These are phyloP conservation scores for Ulmus americana DNA, from an alignment of 331 rosid species.

Conservation along the genomic window DNA sequence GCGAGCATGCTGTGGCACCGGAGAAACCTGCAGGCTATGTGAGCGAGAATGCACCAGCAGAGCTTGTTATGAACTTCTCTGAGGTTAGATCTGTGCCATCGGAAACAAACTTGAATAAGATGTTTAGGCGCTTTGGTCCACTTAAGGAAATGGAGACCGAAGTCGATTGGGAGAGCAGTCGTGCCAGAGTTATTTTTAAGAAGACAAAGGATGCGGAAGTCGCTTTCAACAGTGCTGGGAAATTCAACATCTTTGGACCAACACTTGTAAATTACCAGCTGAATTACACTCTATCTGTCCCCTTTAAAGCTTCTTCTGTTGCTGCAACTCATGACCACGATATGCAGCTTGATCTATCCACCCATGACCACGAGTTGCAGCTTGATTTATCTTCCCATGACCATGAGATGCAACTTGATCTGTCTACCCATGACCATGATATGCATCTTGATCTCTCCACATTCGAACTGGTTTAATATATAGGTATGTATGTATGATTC, in stretches of 20 bases:
- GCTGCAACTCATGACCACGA: slow-evolving; percentile 65
- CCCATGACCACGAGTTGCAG: slow-evolving; percentile 72
- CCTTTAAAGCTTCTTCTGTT: slow-evolving; percentile 52
- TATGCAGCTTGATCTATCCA: slow-evolving; percentile 64
- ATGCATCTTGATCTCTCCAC: slow-evolving; percentile 76
- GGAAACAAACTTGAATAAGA: slow-evolving; percentile 63
- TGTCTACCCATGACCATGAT: slow-evolving; percentile 68
- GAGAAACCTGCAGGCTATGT: slow-evolving; percentile 65
- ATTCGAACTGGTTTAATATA: slow-evolving; percentile 37
- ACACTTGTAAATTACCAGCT: slow-evolving; percentile 75
- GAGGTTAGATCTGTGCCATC: slow-evolving; percentile 77
- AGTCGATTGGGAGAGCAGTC: slow-evolving; percentile 76
- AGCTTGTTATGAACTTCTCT: slow-evolving; percentile 81
- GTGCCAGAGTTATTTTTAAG: slow-evolving; percentile 90
- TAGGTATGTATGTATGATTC: slow-evolving; percentile 19
- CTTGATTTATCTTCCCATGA: slow-evolving; percentile 64
- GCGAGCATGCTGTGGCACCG: slow-evolving; percentile 28
- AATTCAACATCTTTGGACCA: slow-evolving; percentile 83
- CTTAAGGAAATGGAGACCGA: slow-evolving; percentile 82
- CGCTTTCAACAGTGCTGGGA: slow-evolving; percentile 78
- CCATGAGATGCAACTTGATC: slow-evolving; percentile 83
- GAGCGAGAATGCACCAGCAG: slow-evolving; percentile 71
- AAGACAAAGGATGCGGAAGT: slow-evolving; percentile 76
- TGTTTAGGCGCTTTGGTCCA: slow-evolving; percentile 90
- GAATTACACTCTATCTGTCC: slow-evolving; percentile 47